Conservation (phyloP, 768 basidiomycete species). For the Serpula lacrymans region DNA sequence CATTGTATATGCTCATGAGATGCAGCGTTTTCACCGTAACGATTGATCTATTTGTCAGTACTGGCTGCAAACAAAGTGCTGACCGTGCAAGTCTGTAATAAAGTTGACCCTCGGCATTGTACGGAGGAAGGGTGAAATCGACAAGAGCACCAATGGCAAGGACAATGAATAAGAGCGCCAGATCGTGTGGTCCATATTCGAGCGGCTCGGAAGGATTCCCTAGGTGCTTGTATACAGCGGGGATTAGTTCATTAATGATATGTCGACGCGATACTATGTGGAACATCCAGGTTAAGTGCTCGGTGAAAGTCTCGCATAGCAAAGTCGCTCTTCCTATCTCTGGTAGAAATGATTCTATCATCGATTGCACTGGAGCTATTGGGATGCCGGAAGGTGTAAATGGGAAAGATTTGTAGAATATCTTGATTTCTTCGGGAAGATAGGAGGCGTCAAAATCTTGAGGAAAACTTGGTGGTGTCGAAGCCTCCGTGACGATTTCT, state of each 20-base stretch:
- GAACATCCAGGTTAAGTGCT: slow-evolving; percentile 51
- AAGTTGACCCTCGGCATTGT: slow-evolving; percentile 50
- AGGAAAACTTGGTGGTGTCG: slow-evolving; percentile 11
- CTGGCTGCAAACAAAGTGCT: slow-evolving; percentile 42
- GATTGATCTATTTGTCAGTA: slow-evolving; percentile 41
- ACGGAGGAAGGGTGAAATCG: slow-evolving; percentile 43
- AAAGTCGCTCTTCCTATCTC: slow-evolving; percentile 37
- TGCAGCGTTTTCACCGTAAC: slow-evolving; percentile 48
- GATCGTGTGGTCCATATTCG: slow-evolving; percentile 46
- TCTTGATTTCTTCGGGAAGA: slow-evolving; percentile 41
- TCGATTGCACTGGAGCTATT: slow-evolving; percentile 29
- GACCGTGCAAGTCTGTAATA: slow-evolving; percentile 48
- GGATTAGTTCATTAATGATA: slow-evolving; percentile 43
- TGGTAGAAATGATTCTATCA: slow-evolving; percentile 46
- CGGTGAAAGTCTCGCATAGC: slow-evolving; percentile 45
- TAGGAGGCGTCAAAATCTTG: slow-evolving; percentile 42
- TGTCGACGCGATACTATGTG: slow-evolving; percentile 44
- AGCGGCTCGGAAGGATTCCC: slow-evolving; percentile 9
- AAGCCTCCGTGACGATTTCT: slow-evolving; percentile 3
- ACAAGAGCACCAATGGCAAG: slow-evolving; percentile 47
- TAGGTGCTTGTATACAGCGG: slow-evolving; percentile 38
- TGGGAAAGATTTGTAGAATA: slow-evolving; percentile 43
- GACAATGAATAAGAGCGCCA: slow-evolving; percentile 44
- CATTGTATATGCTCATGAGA: slow-evolving; percentile 53
- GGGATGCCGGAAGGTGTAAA: slow-evolving; percentile 38